Evolutionary conservation across 805 yeast species (phyloP).

Genomic region (Yarrowia deformans): DNA sequence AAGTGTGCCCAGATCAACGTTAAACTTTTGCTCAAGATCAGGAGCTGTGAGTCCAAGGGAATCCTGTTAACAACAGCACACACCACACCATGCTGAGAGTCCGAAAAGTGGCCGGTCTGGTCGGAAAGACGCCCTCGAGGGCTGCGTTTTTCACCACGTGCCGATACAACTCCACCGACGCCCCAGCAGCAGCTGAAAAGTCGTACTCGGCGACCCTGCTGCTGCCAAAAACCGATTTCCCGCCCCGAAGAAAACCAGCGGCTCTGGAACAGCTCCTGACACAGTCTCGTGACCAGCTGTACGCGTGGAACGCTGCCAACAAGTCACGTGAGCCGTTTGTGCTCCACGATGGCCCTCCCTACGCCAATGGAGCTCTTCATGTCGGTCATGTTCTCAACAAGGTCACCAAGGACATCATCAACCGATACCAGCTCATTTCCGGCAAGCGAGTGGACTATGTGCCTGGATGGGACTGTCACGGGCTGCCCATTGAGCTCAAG

Average conservation of each 20-base stretch:
- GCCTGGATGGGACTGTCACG: conserved; percentile 99
- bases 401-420: conserved; percentile 83
- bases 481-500: conserved; percentile 92
- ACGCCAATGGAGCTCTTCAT: conserved; percentile 94
- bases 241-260: conserved; percentile 13
- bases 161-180: background rate
- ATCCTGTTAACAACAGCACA: background rate
- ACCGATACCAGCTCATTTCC: conserved; percentile 68
- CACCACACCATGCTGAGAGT: conserved; percentile 18
- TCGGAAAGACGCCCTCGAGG: background rate
- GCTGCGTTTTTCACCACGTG: background rate
- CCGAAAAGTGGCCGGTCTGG: conserved; percentile 2
- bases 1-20: conserved; percentile 3
- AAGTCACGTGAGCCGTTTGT: conserved; percentile 59
- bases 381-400: conserved; percentile 93
- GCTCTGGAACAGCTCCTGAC: conserved; percentile 7
- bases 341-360: conserved; percentile 97
- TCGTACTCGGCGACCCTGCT: conserved; percentile 21
- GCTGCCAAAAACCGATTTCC: conserved; percentile 30
- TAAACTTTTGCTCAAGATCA: background rate
- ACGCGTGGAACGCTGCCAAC: conserved; percentile 55
- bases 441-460: conserved; percentile 72
- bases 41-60: no score
- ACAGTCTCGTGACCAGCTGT: conserved; percentile 56
- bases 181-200: background rate